Evolutionary conservation across 768 basidiomycete genomes (phyloP), one percentile per base, ranked within the genome.

Genomic region (Trametes cinnabarina): DNA sequence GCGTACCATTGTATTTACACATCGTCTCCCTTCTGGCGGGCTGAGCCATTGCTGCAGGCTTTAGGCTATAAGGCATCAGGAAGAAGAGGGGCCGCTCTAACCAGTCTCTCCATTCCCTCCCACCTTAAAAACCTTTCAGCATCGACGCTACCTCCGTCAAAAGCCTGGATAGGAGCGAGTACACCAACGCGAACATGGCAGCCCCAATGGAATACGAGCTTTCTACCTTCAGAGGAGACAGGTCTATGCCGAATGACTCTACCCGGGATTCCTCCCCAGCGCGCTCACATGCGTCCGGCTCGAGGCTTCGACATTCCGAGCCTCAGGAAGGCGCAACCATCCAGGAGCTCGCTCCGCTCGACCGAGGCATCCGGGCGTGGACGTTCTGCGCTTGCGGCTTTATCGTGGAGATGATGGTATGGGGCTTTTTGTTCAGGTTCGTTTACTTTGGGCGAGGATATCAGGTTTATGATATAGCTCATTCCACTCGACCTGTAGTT

Each of bases 361-460:
- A 67, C 25, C 53, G 59, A 22, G 65, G 66, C 25, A 22, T 61
- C 26, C 34, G 50, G 23, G 66, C 66, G n/a, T 67, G 63, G 66
- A 44, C 58, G 3, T 69, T 69, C 51, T 62, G 63, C 34, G 57
- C 58, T 1, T 61, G 60, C n/a, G 58, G 54, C 2, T 66, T 68
- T 56, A 32, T 63, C 22, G 44, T 65, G 7, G 65, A 66, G 54
- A 62, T 53, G 46, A 52, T 66, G 52, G 55, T 66, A 8, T 69
- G 65, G 66, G 66, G 63, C 0, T 65, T 67, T 28, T 39, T 46
- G 23, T 69, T 60, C 51, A 64, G 62, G 63, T 67, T 39, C 1
- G 47, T 17, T 5, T 4, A 35, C n/a, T 12, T 32, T 32, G 30
- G 12, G 12, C 30, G 12, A 32, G 42, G 20, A 23, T 1, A 22